Evolutionary conservation across 192 early-diverging fungal species (phyloP), one percentile per base, ranked within the genome.

Genomic region (Powellomyces hirtus): DNA sequence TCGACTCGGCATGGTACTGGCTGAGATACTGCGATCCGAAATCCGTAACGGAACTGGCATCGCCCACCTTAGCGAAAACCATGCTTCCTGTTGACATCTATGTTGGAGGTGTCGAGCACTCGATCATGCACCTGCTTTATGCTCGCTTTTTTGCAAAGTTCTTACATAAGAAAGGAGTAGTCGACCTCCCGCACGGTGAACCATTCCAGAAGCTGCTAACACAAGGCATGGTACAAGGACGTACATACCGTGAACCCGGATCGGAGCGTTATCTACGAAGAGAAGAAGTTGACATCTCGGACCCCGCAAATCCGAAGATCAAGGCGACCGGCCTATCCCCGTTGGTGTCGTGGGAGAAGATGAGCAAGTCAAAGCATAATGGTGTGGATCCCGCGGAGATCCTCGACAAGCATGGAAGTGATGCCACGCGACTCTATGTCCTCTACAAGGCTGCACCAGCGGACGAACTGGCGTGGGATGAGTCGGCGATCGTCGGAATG

Each of bases 1-100:
- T 98, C 7, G 96, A 98, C 69, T 96, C 94, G 3, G 91, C 96
- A 0, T 98, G 94, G 94, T 98, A 98, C 66, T 98, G 89, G 82
- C 76, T 98, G 71, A 81, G 96, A 49, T 94, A 84, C 65, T 66
- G 86, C 0, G 94, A 96, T 66, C 80, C 94, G 1, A 72, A 89
- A 14, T 96, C 49, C 34, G 20, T 46, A 1, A 40, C 36, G n/a
- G 46, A 22, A 5, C 62, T 80, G 27, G 66, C 56, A 20, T 62
- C 66, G 29, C 68, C 67, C 2, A 11, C 22, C 5, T 14, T 53
- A 31, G 30, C 72, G 1, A 44, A 22, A 68, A 30, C 84, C 83
- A 13, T 92, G 36, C 85, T 94, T 63, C 96, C 96, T 8, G 92
- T 96, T 0, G 92, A 96, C 68, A 74, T 96, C 4, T 98, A 98